Evolutionary conservation across 768 basidiomycete genomes (phyloP).

Genomic region (Lentinus brumalis): DNA sequence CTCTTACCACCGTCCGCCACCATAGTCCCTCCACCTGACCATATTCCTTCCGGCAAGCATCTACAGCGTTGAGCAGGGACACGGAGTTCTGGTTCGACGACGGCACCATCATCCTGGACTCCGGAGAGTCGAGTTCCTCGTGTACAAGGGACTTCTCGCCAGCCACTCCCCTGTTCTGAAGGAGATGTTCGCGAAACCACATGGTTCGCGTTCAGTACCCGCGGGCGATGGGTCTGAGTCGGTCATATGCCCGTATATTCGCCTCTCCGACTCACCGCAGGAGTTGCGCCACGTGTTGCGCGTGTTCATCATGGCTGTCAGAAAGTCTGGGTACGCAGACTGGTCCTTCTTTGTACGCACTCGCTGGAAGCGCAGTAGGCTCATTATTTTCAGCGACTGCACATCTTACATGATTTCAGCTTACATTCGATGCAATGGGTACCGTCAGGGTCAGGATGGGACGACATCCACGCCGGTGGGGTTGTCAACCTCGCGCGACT

Average conservation of each 20-base stretch:
- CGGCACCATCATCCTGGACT: constrained; percentile 30
- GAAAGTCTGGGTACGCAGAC: not conserved
- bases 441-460: too few species aligned
- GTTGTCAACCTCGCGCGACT: too few species aligned
- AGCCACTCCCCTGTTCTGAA: constrained; percentile 27
- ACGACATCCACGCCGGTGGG: too few species aligned
- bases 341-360: not conserved
- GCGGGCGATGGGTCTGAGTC: not conserved
- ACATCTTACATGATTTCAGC: not conserved
- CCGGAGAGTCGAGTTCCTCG: constrained; percentile 26
- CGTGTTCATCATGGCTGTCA: not conserved
- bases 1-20: too few species aligned
- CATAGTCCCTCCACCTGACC: too few species aligned
- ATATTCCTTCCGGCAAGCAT: too few species aligned
- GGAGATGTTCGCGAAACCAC: constrained; percentile 7
- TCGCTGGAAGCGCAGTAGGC: too few species aligned
- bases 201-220: not conserved
- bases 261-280: not conserved
- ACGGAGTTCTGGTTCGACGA: constrained; percentile 32
- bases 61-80: not conserved
- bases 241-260: not conserved
- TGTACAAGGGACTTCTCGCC: constrained; percentile 27
- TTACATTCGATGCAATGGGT: too few species aligned
- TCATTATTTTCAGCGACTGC: too few species aligned
- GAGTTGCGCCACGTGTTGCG: not conserved